These are phyloP conservation scores for Micractinium sp. DNA, from an alignment of 139 green algal genomes.

Conservation along the genomic window DNA sequence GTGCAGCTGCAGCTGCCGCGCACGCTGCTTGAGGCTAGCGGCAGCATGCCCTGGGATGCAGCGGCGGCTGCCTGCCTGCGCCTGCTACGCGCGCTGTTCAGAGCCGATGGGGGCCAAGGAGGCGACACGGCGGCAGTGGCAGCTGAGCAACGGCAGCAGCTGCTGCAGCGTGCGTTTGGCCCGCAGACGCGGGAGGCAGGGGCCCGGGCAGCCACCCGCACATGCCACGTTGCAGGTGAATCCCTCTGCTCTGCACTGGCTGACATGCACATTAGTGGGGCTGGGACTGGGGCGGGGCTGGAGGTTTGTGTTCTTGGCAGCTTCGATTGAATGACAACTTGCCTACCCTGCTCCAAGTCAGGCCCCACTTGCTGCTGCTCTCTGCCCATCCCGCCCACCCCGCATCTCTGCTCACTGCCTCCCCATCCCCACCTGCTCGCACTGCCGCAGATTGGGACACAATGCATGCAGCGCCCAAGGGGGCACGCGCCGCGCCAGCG, in stretches of 20 bases:
- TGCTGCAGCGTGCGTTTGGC: background rate
- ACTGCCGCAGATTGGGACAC: background rate
- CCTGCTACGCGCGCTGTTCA: conserved; percentile 10
- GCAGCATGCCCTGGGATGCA: conserved; percentile 28
- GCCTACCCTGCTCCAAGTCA: too few relatives aligned
- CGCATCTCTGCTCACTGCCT: background rate
- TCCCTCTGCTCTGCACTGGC: background rate
- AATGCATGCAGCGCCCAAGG: background rate
- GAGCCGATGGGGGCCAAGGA: background rate
- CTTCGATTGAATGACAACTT: background rate
- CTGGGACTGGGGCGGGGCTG: background rate
- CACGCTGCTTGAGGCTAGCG: conserved; percentile 30
- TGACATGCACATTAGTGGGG: background rate
- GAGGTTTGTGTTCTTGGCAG: background rate
- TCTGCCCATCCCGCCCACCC: background rate
- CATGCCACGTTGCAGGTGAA: background rate
- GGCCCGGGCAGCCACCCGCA: background rate
- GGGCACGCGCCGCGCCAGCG: background rate
- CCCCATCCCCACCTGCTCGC: background rate
- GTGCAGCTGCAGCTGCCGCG: conserved; percentile 35
- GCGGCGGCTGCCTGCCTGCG: conserved; percentile 15
- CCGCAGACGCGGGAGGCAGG: background rate
- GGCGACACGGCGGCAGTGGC: background rate
- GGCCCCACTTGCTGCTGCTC: background rate
- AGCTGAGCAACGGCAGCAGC: background rate